Conservation (phyloP, 2,329 filamentous ascomycete genomes). For the Calonectria multiphialidica region DNA sequence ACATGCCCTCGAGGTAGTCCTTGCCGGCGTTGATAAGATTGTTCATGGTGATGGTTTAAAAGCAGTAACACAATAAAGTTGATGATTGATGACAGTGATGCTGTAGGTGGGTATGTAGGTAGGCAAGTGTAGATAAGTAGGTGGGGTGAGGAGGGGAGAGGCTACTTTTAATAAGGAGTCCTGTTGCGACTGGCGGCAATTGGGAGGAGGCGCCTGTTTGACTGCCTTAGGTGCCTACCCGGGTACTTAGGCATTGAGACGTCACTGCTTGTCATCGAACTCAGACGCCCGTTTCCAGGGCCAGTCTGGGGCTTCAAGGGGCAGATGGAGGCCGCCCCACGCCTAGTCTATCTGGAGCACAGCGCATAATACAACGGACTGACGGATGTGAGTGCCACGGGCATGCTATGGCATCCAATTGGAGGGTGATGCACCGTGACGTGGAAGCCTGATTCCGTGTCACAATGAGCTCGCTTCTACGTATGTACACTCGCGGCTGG, state of each 20-base stretch:
- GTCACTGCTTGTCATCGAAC: neutral
- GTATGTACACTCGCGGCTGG: neutral
- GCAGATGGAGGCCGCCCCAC: neutral
- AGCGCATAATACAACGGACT: neutral
- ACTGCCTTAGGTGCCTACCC: neutral
- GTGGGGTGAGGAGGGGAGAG: slow-evolving; percentile 25
- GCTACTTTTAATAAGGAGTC: slow-evolving; percentile 10
- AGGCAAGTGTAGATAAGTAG: slow-evolving; percentile 22
- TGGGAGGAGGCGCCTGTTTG: neutral
- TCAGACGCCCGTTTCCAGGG: neutral
- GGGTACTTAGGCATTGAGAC: neutral
- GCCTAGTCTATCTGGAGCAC: neutral
- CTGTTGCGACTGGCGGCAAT: neutral
- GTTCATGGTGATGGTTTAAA: slow-evolving; percentile 48
- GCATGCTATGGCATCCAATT: neutral
- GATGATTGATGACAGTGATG: neutral
- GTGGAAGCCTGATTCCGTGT: slow-evolving; percentile 25
- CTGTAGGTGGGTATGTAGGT: neutral
- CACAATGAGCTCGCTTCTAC: neutral
- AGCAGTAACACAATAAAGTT: neutral
- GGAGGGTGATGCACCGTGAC: slow-evolving; percentile 27
- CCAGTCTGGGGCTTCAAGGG: neutral
- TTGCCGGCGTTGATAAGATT: slow-evolving; percentile 53
- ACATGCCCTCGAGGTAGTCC: slow-evolving; percentile 50
- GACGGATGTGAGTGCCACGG: neutral